Evolutionary conservation across 768 basidiomycete species (phyloP).

Genomic region (Trametes coccinea): DNA sequence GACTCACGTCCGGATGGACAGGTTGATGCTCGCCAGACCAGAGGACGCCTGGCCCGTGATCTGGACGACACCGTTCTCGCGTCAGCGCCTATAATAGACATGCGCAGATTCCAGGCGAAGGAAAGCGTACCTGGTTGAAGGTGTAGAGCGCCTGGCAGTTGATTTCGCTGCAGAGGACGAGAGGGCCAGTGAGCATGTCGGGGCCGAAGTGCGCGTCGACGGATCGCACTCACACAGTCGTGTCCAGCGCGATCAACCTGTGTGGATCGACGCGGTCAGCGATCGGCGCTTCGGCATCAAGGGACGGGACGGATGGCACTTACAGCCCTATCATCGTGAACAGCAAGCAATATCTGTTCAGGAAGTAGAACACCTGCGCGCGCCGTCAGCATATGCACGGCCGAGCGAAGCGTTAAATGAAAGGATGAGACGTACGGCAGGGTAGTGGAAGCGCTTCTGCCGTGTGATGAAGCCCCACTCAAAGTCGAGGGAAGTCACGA

Average conservation of each 20-base stretch:
- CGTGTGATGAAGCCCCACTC: slow-evolving; percentile 43
- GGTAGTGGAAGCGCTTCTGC: slow-evolving; percentile 47
- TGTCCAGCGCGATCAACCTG: slow-evolving; percentile 41
- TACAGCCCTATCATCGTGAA: slow-evolving; percentile 50
- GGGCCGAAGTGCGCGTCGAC: background rate
- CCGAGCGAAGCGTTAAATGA: too few species aligned
- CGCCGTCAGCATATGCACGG: background rate
- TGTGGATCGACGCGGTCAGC: slow-evolving; percentile 8
- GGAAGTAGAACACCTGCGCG: slow-evolving; percentile 42
- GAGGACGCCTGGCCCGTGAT: slow-evolving; percentile 46
- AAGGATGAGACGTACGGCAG: slow-evolving; percentile 34
- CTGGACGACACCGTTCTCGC: background rate
- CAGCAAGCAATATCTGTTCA: slow-evolving; percentile 45
- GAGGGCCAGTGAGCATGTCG: background rate
- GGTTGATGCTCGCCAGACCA: slow-evolving; percentile 48
- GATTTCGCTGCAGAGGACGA: slow-evolving; percentile 33
- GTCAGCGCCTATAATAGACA: background rate
- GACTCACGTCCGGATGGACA: slow-evolving; percentile 46
- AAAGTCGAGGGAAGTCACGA: slow-evolving; percentile 43
- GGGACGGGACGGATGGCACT: slow-evolving; percentile 14
- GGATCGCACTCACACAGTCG: slow-evolving; percentile 31
- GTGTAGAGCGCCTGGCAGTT: slow-evolving; percentile 49
- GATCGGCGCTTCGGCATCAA: background rate
- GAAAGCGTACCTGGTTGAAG: slow-evolving; percentile 38
- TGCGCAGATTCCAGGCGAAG: slow-evolving; percentile 7